Evolutionary conservation across 495 filamentous ascomycete genomes (phyloP), one percentile per base, ranked within the genome.

Genomic region (Aspergillus carlsbadensis): DNA sequence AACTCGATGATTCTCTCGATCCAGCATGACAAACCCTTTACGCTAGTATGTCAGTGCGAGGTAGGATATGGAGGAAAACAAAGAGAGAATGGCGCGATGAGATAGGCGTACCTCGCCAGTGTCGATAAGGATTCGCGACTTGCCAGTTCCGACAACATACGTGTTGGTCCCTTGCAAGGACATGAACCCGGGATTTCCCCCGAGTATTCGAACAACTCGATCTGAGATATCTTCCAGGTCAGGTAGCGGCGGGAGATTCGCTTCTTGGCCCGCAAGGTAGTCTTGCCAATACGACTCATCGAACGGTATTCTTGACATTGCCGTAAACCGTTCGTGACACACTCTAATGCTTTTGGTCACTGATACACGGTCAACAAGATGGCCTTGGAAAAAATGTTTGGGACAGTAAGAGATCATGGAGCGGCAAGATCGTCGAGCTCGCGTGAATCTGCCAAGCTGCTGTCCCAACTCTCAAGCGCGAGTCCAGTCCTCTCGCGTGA

Each of bases 101-200:
- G 29, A 49, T 0, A 34, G 15, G 14, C 24, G 10, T 8, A 37
- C 54, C 54, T 59, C 26, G 17, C 81, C 85, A 0, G 87, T 89
- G 68, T 92, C 89, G 56, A 92, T 80, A 3, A 92, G 72, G 36
- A 90, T 62, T 11, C 87, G 74, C 2, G 67, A 33, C 2, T 62
- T 54, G 10, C 88, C 87, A 6, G 78, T 89, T 52, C 89, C 88
- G 45, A 92, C 60, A 21, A 92, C 72, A 68, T 90, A 92, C 7
- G 89, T 92, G 68, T 92, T 92, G 36, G 89, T 90, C 31, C 84
- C 84, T 73, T 79, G 79, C 22, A 81, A 46, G 14, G 69, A 60
- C 65, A 84, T 80, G 61, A 88, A 85, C 58, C 82, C 79, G 4
- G 88, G 84, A 65, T 91, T 91, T 18, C 82, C 82, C 41, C 82